phyloP scores from a whole-genome alignment of 768 basidiomycete species.

The Pleurotus eryngii region DNA sequence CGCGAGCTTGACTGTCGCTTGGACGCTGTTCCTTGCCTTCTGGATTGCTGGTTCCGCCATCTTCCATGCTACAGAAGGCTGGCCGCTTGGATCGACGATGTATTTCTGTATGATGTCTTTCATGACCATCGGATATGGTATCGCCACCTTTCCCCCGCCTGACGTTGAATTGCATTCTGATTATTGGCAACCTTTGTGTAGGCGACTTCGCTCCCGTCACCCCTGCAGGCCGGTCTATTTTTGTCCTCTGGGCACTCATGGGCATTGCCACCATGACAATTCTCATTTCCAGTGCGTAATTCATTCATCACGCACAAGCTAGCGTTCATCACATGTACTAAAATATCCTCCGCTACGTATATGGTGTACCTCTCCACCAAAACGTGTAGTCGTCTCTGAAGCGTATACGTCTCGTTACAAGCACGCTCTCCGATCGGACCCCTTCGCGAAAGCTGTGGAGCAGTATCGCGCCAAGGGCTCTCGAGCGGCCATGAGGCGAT shows the following conservation, averaged over 20 bases:
- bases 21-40: conserved; percentile 66
- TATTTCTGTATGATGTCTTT: conserved; percentile 79
- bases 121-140: conserved; percentile 69
- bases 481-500: neutral
- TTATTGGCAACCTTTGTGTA: conserved; percentile 12
- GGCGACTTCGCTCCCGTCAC: conserved; percentile 63
- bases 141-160: neutral
- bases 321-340: no score
- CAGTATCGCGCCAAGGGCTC: conserved; percentile 28
- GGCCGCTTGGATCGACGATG: conserved; percentile 58
- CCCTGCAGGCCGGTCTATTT: conserved; percentile 70
- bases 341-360: no score
- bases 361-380: neutral
- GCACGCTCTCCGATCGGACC: conserved; percentile 42
- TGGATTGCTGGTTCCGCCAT: conserved; percentile 77
- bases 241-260: conserved; percentile 75
- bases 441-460: conserved; percentile 43
- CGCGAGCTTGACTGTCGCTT: conserved; percentile 53
- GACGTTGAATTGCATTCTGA: neutral
- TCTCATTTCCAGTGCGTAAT: conserved; percentile 58
- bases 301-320: no score
- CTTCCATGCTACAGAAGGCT: conserved; percentile 66
- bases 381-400: conserved; percentile 56
- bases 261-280: conserved; percentile 78
- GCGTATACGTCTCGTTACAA: conserved; percentile 67